Percentiles rank a stretch among this genome's conserved stretches.
These are phyloP conservation scores for Tolypocladium guangdongense DNA, from an alignment of 2,329 filamentous ascomycete species.

Conservation along the genomic window DNA sequence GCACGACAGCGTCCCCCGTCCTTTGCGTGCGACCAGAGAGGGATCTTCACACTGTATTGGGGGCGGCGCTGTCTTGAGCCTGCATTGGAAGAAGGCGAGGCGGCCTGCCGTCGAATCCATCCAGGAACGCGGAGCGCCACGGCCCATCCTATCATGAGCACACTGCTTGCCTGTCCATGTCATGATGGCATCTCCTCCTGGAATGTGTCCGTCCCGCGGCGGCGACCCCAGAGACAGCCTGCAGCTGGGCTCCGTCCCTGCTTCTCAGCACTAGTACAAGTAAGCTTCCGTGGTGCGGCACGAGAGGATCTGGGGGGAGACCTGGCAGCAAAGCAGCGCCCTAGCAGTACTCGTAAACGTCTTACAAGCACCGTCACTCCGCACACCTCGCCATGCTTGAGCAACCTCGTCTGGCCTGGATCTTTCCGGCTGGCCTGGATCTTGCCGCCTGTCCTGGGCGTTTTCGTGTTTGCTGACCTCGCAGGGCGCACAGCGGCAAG, in stretches of 20 bases:
- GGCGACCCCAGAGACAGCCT: too few relatives aligned
- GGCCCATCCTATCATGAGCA: too few relatives aligned
- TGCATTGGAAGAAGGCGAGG: not conserved
- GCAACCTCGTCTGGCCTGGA: not conserved
- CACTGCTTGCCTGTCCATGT: not conserved
- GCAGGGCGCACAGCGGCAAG: not conserved
- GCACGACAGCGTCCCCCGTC: not conserved
- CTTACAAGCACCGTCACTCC: not conserved
- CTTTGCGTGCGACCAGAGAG: too few relatives aligned
- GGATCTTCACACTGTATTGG: not conserved
- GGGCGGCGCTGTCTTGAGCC: not conserved
- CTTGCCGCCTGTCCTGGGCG: too few relatives aligned
- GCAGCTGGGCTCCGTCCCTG: not conserved
- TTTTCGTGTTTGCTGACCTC: not conserved
- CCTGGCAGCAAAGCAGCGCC: not conserved
- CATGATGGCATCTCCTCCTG: not conserved
- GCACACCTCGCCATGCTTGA: not conserved
- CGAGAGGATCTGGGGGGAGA: not conserved
- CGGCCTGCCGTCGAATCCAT: not conserved
- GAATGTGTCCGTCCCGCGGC: too few relatives aligned
- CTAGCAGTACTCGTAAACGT: not conserved
- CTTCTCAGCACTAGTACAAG: not conserved
- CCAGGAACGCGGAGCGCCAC: too few relatives aligned
- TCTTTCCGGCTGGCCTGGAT: not conserved
- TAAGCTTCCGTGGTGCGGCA: not conserved